phyloP scores from a whole-genome alignment of 352 stramenopile species.

The Globisporangium orthogonon region DNA sequence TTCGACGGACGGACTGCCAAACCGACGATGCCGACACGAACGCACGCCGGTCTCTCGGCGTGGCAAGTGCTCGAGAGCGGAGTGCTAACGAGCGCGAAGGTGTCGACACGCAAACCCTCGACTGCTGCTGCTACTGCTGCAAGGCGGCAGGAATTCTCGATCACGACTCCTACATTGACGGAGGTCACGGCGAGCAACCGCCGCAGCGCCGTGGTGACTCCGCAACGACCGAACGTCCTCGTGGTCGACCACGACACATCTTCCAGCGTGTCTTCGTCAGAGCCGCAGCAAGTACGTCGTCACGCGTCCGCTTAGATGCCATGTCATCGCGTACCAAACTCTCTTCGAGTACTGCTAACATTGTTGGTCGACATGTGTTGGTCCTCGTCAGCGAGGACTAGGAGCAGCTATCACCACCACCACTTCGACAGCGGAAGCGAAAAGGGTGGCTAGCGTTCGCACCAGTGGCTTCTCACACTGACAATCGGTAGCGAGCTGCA shows the following conservation, averaged over 20 bases:
- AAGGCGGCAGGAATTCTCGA: not conserved
- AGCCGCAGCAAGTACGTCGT: too few species aligned
- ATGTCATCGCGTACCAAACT: too few species aligned
- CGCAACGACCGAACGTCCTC: conserved; percentile 25
- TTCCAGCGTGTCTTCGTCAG: too few species aligned
- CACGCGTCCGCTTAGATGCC: too few species aligned
- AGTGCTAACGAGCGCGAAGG: conserved; percentile 22
- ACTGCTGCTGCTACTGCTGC: not conserved
- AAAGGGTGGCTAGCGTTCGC: not conserved
- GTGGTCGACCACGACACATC: conserved; percentile 15
- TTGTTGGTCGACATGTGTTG: too few species aligned
- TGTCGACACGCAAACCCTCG: conserved; percentile 3
- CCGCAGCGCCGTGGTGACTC: not conserved
- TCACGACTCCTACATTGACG: too few species aligned
- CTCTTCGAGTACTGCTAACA: not conserved
- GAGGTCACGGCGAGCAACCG: not conserved
- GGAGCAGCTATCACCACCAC: too few species aligned
- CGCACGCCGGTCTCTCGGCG: conserved; percentile 27
- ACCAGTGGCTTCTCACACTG: conserved; percentile 12
- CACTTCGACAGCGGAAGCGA: too few species aligned
- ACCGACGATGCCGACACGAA: conserved; percentile 30
- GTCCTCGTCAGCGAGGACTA: too few species aligned
- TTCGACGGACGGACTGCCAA: conserved; percentile 49
- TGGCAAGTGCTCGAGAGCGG: conserved; percentile 51
- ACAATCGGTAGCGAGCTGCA: not conserved